Base-by-base conservation (phyloP, 805 yeast genomes). In the Candida stauntonica region DNA sequence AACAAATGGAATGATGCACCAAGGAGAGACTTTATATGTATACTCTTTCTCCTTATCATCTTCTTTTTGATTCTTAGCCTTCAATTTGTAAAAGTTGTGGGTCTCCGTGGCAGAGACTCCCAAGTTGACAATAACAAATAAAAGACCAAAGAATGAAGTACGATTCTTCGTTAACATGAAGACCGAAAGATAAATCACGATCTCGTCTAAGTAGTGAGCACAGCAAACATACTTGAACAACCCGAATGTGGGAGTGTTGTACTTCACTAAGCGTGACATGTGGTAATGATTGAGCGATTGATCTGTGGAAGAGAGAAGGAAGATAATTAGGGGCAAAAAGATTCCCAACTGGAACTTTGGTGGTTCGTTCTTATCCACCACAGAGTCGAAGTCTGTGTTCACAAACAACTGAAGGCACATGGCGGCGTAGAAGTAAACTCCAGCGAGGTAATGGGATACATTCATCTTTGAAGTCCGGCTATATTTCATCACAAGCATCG, bases 181-280 rank as follows among this genome's bases (percentile, higher is more conserved):
- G 8, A 65, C 46, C 1, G 71, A 52, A 0, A 63, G 32, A 48
- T 84, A 84, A 3, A 84, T 68, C 26, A 71, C 19, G 6, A 79
- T 62, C 52, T 84, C 94, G 55, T 81, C 81, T 15, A 78, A 61
- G 49, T 83, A 84, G 57, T 84, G 94, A 0, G 91, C 82, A 47
- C 81, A 75, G 14, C 77, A 64, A 2, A 73, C 64, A n/a, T 55
- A 56, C 30, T 57, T 57, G 54, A 81, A 81, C 33, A 76, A 46
- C 1, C 79, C 69, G 26, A 60, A 55, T 2, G 51, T 55, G 3
- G 94, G 93, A 18, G 69, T 50, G 1, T 75, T 66, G 52, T 74
- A 73, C 21, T 47, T 51, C 41, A 50, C 47, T 27, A 45, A 51
- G 45, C 38, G 58, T 5, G 45, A 55, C 16, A 37, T 52, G 41